Percentiles rank a stretch among this genome's conserved stretches.
Evolutionary conservation across 306 rosid species (phyloP).

Genomic region (Malus asiatica): DNA sequence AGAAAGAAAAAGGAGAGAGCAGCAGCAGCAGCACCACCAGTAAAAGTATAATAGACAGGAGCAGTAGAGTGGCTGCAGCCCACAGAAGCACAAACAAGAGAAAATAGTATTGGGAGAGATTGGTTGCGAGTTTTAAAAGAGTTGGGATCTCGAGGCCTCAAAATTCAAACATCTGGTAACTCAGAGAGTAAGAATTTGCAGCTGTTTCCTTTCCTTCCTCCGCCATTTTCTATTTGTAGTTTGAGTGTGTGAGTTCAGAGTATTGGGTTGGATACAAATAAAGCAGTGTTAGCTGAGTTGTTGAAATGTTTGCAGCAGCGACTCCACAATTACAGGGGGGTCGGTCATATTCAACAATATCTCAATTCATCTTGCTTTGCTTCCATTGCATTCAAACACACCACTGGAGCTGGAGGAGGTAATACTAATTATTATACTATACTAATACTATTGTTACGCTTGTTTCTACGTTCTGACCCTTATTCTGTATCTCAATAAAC

Average conservation of each 20-base stretch:
- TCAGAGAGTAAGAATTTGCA: not conserved
- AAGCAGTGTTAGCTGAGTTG: constrained; percentile 13
- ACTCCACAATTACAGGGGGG: constrained; percentile 46
- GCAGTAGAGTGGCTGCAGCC: too few relatives aligned
- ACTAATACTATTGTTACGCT: too few relatives aligned
- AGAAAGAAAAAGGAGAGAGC: too few relatives aligned
- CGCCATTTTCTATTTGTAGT: constrained; percentile 44
- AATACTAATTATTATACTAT: too few relatives aligned
- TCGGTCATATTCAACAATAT: constrained; percentile 56
- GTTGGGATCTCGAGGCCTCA: constrained; percentile 52
- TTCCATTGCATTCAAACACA: constrained; percentile 36
- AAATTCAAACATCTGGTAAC: too few relatives aligned
- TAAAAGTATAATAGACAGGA: too few relatives aligned
- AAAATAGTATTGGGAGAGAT: too few relatives aligned
- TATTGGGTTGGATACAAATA: constrained; percentile 17
- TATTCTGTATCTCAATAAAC: too few relatives aligned
- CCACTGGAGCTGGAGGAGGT: not conserved
- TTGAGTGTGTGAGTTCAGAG: not conserved
- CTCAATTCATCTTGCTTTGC: not conserved
- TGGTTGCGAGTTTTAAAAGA: not conserved
- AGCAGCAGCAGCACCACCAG: too few relatives aligned
- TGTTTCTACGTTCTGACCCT: too few relatives aligned
- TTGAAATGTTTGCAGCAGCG: constrained; percentile 9
- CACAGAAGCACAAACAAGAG: too few relatives aligned
- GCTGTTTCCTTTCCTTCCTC: constrained; percentile 33